These are phyloP conservation scores for Pelargonium australe DNA, from an alignment of 441 rosid species.

Conservation along the genomic window DNA sequence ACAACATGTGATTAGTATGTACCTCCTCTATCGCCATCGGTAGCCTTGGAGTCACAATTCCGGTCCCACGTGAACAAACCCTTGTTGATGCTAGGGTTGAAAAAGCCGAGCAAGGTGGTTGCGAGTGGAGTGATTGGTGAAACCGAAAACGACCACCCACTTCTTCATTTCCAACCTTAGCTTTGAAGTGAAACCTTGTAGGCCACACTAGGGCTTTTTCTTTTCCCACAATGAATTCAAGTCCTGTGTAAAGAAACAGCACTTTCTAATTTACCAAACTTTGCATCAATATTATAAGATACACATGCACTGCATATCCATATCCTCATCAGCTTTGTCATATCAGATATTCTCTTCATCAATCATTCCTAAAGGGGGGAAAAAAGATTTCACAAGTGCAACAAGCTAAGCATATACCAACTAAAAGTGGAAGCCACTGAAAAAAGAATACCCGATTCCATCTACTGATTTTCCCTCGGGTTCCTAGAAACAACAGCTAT, in stretches of 20 bases:
- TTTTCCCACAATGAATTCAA: neutral
- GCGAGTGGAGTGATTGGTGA: too few species aligned
- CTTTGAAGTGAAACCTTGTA: constrained; percentile 3
- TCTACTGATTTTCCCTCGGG: neutral
- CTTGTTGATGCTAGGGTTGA: too few species aligned
- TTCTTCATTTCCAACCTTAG: neutral
- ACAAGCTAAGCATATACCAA: neutral
- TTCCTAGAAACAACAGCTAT: neutral
- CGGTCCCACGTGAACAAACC: too few species aligned
- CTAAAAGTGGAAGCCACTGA: neutral
- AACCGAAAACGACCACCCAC: too few species aligned
- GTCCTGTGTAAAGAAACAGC: neutral
- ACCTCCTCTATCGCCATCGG: too few species aligned
- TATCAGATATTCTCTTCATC: neutral
- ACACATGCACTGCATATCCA: neutral
- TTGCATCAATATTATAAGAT: neutral
- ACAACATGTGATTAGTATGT: too few species aligned
- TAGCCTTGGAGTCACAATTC: too few species aligned
- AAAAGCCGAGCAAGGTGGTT: too few species aligned
- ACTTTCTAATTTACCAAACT: neutral
- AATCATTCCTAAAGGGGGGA: neutral
- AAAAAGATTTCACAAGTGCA: neutral
- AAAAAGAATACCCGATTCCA: neutral
- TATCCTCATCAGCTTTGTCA: neutral
- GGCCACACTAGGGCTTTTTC: neutral